Evolutionary conservation across 2,329 filamentous ascomycete species (phyloP), one percentile per base, ranked within the genome.

Genomic region (Dactylellina parvicollis): DNA sequence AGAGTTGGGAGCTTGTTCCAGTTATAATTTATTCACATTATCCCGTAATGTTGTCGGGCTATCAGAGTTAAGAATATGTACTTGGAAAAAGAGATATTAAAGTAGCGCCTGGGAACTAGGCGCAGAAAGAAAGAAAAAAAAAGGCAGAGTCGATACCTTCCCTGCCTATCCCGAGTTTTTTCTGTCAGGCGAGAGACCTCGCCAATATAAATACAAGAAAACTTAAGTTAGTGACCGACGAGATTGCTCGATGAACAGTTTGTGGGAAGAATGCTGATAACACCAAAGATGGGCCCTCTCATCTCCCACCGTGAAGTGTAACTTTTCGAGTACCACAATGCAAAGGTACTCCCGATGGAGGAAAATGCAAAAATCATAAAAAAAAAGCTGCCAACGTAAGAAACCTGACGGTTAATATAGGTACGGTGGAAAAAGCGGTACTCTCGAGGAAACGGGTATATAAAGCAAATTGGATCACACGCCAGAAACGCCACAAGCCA

Each of bases 141-240:
- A 55, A 26, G 49, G 18, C 49, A 46, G 16, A 57, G 32, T 7
- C 28, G 30, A 46, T 20, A 30, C 22, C 36, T 32, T 46, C 30
- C 24, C 26, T 20, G 56, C 22, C 28, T 22, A 34, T 32, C 40
- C 30, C 56, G 20, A 20, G 3, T 3, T 22, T 18, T 14, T 38
- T 20, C n/a, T 60, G 20, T 26, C 18, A 9, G 42, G 20, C 56
- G 20, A 24, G 10, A 18, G 12, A n/a, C 9, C 2, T 12, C 16
- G 28, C 26, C 60, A 30, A 73, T 73, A 73, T 73, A 66, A 73
- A 56, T 72, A 72, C 67, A 72, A 42, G 40, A 50, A 34, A 61
- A 42, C 14, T 47, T 20, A 52, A 42, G 34, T n/a, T 14, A 57
- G 8, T 2, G 38, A 26, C 14, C 20, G 12, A 26, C 49, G 42